Percentiles rank a stretch among this genome's conserved stretches.
phyloP scores from a whole-genome alignment of 495 filamentous ascomycete species.

The Penicilliopsis zonata region DNA sequence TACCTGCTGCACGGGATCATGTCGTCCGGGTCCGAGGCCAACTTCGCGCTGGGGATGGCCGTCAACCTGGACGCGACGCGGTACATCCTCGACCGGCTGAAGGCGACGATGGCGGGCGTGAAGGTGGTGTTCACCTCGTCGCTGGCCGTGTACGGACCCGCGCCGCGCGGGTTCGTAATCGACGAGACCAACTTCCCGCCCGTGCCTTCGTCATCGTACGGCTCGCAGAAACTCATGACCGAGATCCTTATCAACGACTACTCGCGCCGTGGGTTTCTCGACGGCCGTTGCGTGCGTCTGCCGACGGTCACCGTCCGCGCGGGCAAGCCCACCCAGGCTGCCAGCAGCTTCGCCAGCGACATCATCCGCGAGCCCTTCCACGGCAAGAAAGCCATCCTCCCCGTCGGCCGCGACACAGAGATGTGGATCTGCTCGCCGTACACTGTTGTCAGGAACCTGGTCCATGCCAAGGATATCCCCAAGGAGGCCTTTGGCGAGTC shows the following conservation, averaged over 20 bases:
- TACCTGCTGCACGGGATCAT: conserved; percentile 83
- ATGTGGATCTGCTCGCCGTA: conserved; percentile 59
- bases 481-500: conserved; percentile 40
- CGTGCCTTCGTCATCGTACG: conserved; percentile 60
- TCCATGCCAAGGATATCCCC: conserved; percentile 47
- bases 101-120: conserved; percentile 43
- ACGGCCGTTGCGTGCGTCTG: conserved; percentile 55
- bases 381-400: conserved; percentile 53
- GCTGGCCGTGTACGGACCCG: conserved; percentile 49
- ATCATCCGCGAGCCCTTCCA: conserved; percentile 58
- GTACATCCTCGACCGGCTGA: conserved; percentile 49
- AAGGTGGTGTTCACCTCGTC: conserved; percentile 49
- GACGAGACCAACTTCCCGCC: conserved; percentile 47
- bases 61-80: conserved; percentile 69
- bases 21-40: conserved; percentile 63
- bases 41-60: conserved; percentile 58
- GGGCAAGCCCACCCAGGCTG: conserved; percentile 63
- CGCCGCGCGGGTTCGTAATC: conserved; percentile 30
- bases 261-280: conserved; percentile 55
- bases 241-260: conserved; percentile 69
- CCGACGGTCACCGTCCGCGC: conserved; percentile 67
- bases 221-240: conserved; percentile 66
- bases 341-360: conserved; percentile 60
- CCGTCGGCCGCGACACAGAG: conserved; percentile 38
- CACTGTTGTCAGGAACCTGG: conserved; percentile 58